phyloP scores from a whole-genome alignment of 768 basidiomycete species.

The Trametes gibbosa region DNA sequence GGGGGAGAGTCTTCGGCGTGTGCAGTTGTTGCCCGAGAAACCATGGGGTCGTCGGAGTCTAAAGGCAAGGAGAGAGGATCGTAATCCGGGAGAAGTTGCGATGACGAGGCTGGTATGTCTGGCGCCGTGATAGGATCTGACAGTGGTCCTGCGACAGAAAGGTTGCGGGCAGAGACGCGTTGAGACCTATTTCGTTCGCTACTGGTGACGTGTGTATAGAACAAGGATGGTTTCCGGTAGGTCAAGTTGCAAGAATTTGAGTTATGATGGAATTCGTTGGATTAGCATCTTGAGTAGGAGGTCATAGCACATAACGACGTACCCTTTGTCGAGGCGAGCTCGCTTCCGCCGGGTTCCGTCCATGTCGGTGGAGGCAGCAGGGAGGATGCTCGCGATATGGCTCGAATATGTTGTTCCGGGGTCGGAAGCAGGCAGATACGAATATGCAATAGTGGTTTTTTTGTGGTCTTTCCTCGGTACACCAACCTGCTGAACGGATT shows the following conservation, averaged over 20 bases:
- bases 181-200: constrained; percentile 24
- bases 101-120: constrained; percentile 35
- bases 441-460: constrained; percentile 65
- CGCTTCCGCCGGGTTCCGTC: constrained; percentile 72
- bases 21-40: constrained; percentile 60
- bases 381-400: constrained; percentile 57
- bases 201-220: constrained; percentile 7
- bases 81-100: constrained; percentile 50
- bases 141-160: constrained; percentile 13
- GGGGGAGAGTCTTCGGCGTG: constrained; percentile 26
- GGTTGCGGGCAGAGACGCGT: constrained; percentile 28
- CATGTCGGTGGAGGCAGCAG: constrained; percentile 48
- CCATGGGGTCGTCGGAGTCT: constrained; percentile 57
- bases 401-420: constrained; percentile 88
- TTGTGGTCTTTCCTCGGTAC: constrained; percentile 70
- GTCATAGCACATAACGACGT: constrained; percentile 33
- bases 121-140: constrained; percentile 16
- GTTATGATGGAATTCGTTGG: not conserved
- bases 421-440: constrained; percentile 82
- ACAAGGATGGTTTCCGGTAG: not conserved
- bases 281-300: constrained; percentile 23
- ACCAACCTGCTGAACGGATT: constrained; percentile 63
- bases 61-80: constrained; percentile 51
- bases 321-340: constrained; percentile 72
- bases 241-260: not conserved